Conservation (phyloP, 805 yeast species). For the Candida vaughaniae region DNA sequence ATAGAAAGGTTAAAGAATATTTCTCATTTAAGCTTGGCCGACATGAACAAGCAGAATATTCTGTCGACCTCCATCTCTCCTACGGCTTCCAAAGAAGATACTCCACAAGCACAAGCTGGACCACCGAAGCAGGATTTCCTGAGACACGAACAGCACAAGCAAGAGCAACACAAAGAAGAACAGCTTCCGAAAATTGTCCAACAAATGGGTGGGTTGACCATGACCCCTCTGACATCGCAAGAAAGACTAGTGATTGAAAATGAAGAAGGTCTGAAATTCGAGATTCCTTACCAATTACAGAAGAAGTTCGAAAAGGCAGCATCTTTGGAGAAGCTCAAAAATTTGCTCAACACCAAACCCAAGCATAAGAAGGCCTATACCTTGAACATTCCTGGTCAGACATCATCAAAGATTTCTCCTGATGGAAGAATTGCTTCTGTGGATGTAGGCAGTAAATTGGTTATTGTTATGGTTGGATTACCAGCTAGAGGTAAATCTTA, state of each 20-base stretch:
- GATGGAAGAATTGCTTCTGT: slow-evolving; percentile 62
- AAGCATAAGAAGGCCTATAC: slow-evolving; percentile 68
- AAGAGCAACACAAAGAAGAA: neutral
- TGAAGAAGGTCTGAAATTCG: slow-evolving; percentile 20
- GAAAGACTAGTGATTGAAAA: slow-evolving; percentile 1
- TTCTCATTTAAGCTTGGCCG: slow-evolving; percentile 40
- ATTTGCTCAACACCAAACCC: slow-evolving; percentile 35
- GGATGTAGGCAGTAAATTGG: slow-evolving; percentile 81
- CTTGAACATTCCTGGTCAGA: slow-evolving; percentile 88
- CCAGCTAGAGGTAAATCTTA: slow-evolving; percentile 97
- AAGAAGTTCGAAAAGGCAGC: slow-evolving; percentile 41
- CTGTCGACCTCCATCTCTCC: slow-evolving; percentile 20
- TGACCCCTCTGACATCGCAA: neutral
- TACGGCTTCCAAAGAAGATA: slow-evolving; percentile 1
- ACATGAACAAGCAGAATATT: slow-evolving; percentile 20
- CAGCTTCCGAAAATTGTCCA: neutral
- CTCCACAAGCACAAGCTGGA: too few species aligned
- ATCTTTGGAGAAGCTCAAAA: slow-evolving; percentile 38
- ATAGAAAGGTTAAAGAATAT: slow-evolving; percentile 26
- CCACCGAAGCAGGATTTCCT: neutral
- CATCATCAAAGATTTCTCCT: slow-evolving; percentile 75
- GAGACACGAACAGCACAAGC: neutral
- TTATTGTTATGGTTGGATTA: slow-evolving; percentile 93
- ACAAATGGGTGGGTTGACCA: neutral
- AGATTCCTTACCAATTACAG: slow-evolving; percentile 34